These are phyloP conservation scores for Moelleriella libera DNA, from an alignment of 2,329 filamentous ascomycete genomes.

Conservation along the genomic window DNA sequence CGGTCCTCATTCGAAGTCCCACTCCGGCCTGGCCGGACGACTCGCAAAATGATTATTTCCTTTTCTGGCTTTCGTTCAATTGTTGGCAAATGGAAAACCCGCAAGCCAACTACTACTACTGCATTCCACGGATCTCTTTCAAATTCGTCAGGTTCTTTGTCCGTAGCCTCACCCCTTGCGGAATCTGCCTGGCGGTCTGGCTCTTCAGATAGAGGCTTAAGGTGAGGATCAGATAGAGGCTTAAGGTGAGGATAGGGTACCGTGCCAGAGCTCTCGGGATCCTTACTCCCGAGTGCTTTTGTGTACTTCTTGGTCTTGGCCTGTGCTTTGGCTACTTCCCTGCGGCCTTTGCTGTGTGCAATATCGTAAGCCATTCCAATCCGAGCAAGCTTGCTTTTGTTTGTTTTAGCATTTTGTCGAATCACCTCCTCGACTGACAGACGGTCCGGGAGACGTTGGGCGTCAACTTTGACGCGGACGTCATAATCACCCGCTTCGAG, in stretches of 20 bases:
- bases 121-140: slow-evolving; percentile 49
- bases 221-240: background rate
- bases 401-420: slow-evolving; percentile 43
- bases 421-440: slow-evolving; percentile 52
- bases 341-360: slow-evolving; percentile 49
- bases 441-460: slow-evolving; percentile 38
- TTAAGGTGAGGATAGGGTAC: no score
- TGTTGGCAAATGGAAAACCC: slow-evolving; percentile 40
- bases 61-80: slow-evolving; percentile 16
- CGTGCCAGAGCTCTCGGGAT: no score
- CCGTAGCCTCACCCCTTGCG: background rate
- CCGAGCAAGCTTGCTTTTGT: slow-evolving; percentile 57
- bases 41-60: slow-evolving; percentile 22
- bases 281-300: no score
- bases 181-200: background rate
- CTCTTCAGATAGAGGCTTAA: background rate
- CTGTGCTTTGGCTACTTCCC: no score
- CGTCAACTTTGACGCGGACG: slow-evolving; percentile 62
- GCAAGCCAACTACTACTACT: slow-evolving; percentile 44
- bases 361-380: slow-evolving; percentile 60
- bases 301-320: no score
- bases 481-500: slow-evolving; percentile 64
- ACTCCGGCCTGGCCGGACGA: slow-evolving; percentile 23
- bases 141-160: slow-evolving; percentile 36
- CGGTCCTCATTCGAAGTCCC: slow-evolving; percentile 9